Evolutionary conservation across 2,329 filamentous ascomycete genomes (phyloP).

Genomic region (Colletotrichum costaricense): DNA sequence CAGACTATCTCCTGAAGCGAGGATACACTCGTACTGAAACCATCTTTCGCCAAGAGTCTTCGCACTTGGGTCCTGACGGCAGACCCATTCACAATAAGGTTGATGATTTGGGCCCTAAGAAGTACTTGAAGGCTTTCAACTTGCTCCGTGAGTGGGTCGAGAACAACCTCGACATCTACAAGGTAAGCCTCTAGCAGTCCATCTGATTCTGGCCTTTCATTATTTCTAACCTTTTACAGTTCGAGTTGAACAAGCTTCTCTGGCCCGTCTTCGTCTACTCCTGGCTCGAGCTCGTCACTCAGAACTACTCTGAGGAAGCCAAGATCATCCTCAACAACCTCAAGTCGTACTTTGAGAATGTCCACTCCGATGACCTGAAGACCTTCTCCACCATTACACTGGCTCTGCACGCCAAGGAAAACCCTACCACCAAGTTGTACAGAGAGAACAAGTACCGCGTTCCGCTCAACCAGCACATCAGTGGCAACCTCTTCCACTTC

Average conservation of each 20-base stretch:
- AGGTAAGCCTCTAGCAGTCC: constrained; percentile 60
- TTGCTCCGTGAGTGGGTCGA: constrained; percentile 87
- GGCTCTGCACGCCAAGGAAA: constrained; percentile 82
- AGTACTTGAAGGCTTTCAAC: constrained; percentile 80
- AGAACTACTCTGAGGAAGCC: constrained; percentile 78
- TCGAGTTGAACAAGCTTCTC: constrained; percentile 86
- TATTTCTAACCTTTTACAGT: constrained; percentile 57
- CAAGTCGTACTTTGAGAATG: constrained; percentile 76
- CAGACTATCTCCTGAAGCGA: constrained; percentile 95
- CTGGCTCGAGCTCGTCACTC: constrained; percentile 81
- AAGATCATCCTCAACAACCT: constrained; percentile 79
- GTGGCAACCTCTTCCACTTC: constrained; percentile 85
- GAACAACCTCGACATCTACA: constrained; percentile 93
- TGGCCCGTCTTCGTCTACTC: constrained; percentile 98
- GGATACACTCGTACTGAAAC: constrained; percentile 94
- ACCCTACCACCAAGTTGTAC: constrained; percentile 83
- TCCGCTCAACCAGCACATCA: constrained; percentile 87
- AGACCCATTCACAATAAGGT: constrained; percentile 74
- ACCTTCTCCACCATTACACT: constrained; percentile 79
- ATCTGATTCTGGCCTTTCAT: constrained; percentile 5
- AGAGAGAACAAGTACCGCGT: constrained; percentile 88
- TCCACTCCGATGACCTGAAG: constrained; percentile 85
- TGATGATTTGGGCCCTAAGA: constrained; percentile 79
- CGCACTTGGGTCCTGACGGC: constrained; percentile 83
- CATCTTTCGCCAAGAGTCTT: constrained; percentile 90